A percentile compares a stretch with the other conserved stretches of the same genome.
Conservation (phyloP, 2,329 filamentous ascomycete species). For the Diaporthe capsici region DNA sequence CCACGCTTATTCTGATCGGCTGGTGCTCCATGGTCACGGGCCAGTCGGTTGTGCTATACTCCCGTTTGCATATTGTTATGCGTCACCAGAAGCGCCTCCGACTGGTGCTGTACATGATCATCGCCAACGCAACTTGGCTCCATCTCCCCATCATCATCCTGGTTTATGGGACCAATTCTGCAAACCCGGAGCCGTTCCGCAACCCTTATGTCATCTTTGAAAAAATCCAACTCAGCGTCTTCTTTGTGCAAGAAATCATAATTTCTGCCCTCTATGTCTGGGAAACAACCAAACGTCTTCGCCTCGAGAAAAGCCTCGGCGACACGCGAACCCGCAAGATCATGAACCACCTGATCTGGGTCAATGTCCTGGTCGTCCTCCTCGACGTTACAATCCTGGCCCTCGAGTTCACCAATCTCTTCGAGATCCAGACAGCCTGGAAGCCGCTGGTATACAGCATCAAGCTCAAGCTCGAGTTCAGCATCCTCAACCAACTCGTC, state of each 20-base stretch:
- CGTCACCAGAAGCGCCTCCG: slow-evolving; percentile 61
- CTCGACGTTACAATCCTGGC: slow-evolving; percentile 55
- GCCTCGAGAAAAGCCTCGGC: slow-evolving; percentile 46
- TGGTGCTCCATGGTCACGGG: slow-evolving; percentile 70
- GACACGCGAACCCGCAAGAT: slow-evolving; percentile 1
- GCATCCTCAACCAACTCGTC: slow-evolving; percentile 43
- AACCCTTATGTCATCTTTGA: slow-evolving; percentile 55
- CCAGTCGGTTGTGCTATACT: slow-evolving; percentile 68
- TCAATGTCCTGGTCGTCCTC: slow-evolving; percentile 60
- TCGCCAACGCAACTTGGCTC: slow-evolving; percentile 62
- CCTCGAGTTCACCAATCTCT: slow-evolving; percentile 31
- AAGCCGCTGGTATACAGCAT: slow-evolving; percentile 44
- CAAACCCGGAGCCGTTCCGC: slow-evolving; percentile 51
- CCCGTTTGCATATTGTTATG: slow-evolving; percentile 67
- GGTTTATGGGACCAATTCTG: slow-evolving; percentile 59
- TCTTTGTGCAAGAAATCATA: slow-evolving; percentile 37
- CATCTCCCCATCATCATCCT: slow-evolving; percentile 65
- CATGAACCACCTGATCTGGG: slow-evolving; percentile 57
- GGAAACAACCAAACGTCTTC: slow-evolving; percentile 22
- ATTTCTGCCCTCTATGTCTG: slow-evolving; percentile 37
- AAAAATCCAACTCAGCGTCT: slow-evolving; percentile 45
- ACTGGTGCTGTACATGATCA: slow-evolving; percentile 65
- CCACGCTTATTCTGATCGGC: slow-evolving; percentile 59
- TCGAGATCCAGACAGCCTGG: slow-evolving; percentile 33
- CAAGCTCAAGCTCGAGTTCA: slow-evolving; percentile 46